Evolutionary conservation across 768 basidiomycete species (phyloP).

Genomic region (Mycena floridula): DNA sequence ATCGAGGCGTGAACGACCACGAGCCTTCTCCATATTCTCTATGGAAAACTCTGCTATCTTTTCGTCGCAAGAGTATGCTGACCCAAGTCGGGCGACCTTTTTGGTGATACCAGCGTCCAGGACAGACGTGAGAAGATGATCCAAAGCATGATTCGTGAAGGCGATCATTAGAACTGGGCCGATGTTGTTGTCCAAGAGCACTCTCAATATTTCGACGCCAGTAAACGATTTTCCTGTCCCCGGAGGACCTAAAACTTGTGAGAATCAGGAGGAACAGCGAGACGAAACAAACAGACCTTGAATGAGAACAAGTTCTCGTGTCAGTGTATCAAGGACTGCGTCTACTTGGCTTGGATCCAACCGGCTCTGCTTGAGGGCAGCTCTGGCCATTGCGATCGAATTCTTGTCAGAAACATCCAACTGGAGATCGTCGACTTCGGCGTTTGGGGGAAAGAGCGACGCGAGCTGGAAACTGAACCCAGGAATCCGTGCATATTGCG

Average conservation of each 20-base stretch:
- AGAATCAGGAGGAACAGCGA: too few species aligned
- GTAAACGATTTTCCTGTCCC: constrained; percentile 78
- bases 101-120: constrained; percentile 60
- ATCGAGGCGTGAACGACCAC: constrained; percentile 33
- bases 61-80: constrained; percentile 60
- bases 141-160: constrained; percentile 77
- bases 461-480: constrained; percentile 51
- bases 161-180: constrained; percentile 50
- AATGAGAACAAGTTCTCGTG: constrained; percentile 57
- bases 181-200: constrained; percentile 48
- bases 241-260: too few species aligned
- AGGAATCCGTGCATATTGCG: constrained; percentile 47
- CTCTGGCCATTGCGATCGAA: constrained; percentile 43
- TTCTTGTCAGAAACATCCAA: constrained; percentile 33
- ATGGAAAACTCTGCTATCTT: constrained; percentile 56
- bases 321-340: constrained; percentile 56
- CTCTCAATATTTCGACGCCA: constrained; percentile 62
- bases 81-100: constrained; percentile 62
- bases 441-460: constrained; percentile 40
- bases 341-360: constrained; percentile 71
- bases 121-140: constrained; percentile 62
- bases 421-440: constrained; percentile 31
- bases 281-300: too few species aligned
- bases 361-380: constrained; percentile 40
- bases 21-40: constrained; percentile 47